Percentiles rank a stretch among this genome's conserved stretches.
Conservation (phyloP, 495 filamentous ascomycete genomes). For the Neurospora tetraspora region DNA sequence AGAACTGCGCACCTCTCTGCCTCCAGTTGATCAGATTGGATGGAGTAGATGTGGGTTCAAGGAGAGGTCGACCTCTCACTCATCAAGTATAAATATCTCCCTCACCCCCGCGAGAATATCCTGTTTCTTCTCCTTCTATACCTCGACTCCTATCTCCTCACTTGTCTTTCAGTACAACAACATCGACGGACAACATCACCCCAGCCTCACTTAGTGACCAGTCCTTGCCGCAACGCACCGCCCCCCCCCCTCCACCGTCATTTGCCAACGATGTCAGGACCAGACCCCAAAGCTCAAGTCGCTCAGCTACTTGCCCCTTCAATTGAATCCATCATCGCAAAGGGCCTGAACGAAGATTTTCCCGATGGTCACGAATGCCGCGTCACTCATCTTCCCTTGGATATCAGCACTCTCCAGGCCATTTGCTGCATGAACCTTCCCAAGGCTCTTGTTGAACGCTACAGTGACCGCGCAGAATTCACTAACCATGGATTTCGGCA, state of each 20-base stretch:
- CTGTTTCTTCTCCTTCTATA: background rate
- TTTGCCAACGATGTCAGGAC: background rate
- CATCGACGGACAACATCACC: background rate
- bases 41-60: background rate
- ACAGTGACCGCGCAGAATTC: rapidly evolving
- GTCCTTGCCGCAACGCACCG: background rate
- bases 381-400: background rate
- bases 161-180: background rate
- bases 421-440: background rate
- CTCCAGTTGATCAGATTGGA: background rate
- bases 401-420: background rate
- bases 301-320: background rate
- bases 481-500: background rate
- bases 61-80: background rate
- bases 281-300: background rate
- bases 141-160: background rate
- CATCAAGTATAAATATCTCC: background rate
- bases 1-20: background rate
- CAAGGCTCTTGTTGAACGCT: background rate
- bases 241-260: no score
- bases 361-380: background rate
- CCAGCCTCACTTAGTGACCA: background rate
- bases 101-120: background rate
- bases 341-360: background rate
- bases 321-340: background rate